Conservation (phyloP, 2,329 filamentous ascomycete species). For the Falciphora oryzae region DNA sequence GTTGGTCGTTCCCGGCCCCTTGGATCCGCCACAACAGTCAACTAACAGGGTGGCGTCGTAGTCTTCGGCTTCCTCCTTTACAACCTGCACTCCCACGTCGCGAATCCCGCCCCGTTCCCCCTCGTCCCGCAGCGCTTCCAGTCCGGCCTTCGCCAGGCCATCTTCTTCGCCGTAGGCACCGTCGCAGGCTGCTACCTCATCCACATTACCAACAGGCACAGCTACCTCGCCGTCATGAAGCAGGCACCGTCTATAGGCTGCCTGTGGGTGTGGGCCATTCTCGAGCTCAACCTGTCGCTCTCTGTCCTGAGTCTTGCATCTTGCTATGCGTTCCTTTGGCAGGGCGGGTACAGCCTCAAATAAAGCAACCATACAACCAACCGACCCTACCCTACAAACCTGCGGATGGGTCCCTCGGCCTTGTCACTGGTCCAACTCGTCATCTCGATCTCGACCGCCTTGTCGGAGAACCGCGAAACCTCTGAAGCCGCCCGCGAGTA, state of each 20-base stretch:
- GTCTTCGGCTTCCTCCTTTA: conserved; percentile 52
- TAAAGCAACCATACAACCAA: conserved; percentile 10
- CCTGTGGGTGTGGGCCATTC: conserved; percentile 87
- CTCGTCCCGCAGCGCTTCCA: conserved; percentile 42
- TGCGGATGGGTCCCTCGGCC: no score
- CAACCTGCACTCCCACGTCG: conserved; percentile 47
- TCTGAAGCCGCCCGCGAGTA: not conserved
- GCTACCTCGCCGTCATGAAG: conserved; percentile 89
- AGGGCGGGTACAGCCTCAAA: conserved; percentile 44
- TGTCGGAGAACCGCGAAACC: not conserved
- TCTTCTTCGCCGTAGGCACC: conserved; percentile 60
- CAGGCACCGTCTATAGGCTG: conserved; percentile 82
- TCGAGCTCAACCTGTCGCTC: conserved; percentile 71
- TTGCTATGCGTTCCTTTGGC: conserved; percentile 40
- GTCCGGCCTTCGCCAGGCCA: conserved; percentile 42
- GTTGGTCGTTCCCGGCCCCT: not conserved
- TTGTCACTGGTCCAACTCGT: not conserved
- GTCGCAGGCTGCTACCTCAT: conserved; percentile 72
- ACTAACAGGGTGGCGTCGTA: conserved; percentile 22
- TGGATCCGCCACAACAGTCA: not conserved
- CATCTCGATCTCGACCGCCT: not conserved
- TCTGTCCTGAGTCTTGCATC: conserved; percentile 51
- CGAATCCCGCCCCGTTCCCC: conserved; percentile 44
- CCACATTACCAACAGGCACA: conserved; percentile 69
- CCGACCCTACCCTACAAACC: not conserved